A percentile compares a stretch with the other conserved stretches of the same genome.
These are phyloP conservation scores for Metschnikowia proteae DNA, from an alignment of 805 yeast genomes.

Conservation along the genomic window DNA sequence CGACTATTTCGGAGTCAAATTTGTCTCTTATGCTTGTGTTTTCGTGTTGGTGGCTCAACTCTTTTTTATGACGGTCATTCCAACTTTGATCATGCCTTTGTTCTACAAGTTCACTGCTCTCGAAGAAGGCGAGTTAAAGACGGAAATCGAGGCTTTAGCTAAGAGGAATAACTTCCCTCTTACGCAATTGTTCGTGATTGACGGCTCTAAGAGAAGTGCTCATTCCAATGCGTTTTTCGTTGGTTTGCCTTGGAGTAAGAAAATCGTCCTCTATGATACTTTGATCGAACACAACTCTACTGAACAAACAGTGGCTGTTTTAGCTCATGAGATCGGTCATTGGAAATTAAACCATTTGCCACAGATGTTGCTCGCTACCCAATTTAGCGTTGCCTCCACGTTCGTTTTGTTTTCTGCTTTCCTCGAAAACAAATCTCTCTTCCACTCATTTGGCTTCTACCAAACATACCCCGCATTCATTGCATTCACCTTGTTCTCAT, in stretches of 20 bases:
- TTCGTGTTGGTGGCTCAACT: conserved; percentile 71
- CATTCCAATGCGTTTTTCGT: conserved; percentile 96
- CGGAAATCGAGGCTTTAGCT: conserved; percentile 78
- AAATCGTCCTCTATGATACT: conserved; percentile 91
- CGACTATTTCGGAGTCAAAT: conserved; percentile 72
- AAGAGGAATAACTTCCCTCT: conserved; percentile 76
- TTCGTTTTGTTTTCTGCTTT: conserved; percentile 78
- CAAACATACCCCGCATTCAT: conserved; percentile 64
- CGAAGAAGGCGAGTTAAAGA: conserved; percentile 83
- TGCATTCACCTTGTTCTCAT: conserved; percentile 78
- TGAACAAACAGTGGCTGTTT: conserved; percentile 84
- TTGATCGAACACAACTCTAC: conserved; percentile 74
- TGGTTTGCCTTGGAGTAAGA: conserved; percentile 96
- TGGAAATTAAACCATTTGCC: conserved; percentile 90
- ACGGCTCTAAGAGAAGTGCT: conserved; percentile 94
- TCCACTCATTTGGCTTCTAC: conserved; percentile 71
- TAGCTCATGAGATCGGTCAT: conserved; percentile 99
- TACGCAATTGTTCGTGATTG: conserved; percentile 79
- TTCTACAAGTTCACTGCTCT: conserved; percentile 90
- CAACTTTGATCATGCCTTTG: conserved; percentile 84
- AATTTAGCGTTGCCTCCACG: conserved; percentile 57
- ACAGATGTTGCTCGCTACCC: conserved; percentile 64
- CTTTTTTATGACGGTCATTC: conserved; percentile 69
- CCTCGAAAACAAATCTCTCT: conserved; percentile 74
- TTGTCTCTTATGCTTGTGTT: conserved; percentile 74